Percentiles rank a stretch among this genome's conserved stretches.
Evolutionary conservation across 495 filamentous ascomycete genomes (phyloP).

Genomic region (Neurospora sp.): DNA sequence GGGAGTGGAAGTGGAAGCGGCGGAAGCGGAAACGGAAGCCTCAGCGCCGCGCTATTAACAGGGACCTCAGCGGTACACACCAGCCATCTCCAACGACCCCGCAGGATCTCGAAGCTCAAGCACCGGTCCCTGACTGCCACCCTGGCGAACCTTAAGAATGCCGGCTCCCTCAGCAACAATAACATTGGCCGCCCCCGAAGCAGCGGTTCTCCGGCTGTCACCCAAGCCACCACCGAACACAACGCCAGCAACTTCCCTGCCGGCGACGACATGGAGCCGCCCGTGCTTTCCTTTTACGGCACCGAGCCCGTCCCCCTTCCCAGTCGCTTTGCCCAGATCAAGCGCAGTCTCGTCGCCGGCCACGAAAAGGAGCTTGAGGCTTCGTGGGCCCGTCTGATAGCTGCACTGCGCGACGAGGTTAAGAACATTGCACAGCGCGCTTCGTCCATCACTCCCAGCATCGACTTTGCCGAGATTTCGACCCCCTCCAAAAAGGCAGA

Average conservation of each 20-base stretch:
- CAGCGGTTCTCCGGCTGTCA: neutral
- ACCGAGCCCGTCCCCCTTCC: constrained; percentile 64
- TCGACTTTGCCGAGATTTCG: constrained; percentile 51
- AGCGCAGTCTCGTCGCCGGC: constrained; percentile 52
- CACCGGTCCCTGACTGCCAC: constrained; percentile 22
- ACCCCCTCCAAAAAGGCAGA: constrained; percentile 38
- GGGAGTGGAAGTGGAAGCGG: constrained; percentile 9
- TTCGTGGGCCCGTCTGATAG: constrained; percentile 64
- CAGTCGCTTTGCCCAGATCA: constrained; percentile 67
- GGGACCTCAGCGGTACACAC: neutral
- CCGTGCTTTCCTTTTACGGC: constrained; percentile 64
- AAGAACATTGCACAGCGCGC: constrained; percentile 40
- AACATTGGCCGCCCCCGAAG: constrained; percentile 1
- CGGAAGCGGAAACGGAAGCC: constrained; percentile 18
- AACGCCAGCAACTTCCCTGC: neutral
- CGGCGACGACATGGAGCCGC: constrained; percentile 53
- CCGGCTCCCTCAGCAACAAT: constrained; percentile 1
- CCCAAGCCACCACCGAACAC: neutral
- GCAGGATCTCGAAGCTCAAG: constrained; percentile 28
- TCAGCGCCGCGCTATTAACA: constrained; percentile 12
- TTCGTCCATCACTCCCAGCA: constrained; percentile 49
- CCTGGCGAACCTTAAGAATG: constrained; percentile 8
- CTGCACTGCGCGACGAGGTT: constrained; percentile 47
- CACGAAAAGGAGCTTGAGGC: constrained; percentile 54
- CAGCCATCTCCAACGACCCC: constrained; percentile 15